phyloP scores from a whole-genome alignment of 2,329 filamentous ascomycete species.

The Fusarium penzigii region DNA sequence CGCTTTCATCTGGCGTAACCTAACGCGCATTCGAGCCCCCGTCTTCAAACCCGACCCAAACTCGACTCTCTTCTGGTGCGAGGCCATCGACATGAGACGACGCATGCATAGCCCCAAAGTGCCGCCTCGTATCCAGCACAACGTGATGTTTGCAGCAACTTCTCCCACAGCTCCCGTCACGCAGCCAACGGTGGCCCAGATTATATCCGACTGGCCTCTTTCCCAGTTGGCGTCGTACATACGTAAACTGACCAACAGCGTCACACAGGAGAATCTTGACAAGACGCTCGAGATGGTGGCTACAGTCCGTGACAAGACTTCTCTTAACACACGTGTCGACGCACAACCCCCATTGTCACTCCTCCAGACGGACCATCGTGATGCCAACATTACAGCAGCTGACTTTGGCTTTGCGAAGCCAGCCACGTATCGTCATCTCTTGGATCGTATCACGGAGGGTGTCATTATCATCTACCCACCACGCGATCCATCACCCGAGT shows the following conservation, averaged over 20 bases:
- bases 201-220: constrained; percentile 39
- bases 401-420: constrained; percentile 42
- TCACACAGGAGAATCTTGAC: constrained; percentile 34
- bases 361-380: constrained; percentile 39
- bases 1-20: constrained; percentile 43
- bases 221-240: constrained; percentile 38
- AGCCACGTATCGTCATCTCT: constrained; percentile 33
- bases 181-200: constrained; percentile 33
- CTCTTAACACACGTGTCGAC: constrained; percentile 36
- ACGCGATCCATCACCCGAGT: constrained; percentile 19
- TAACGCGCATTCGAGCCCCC: constrained; percentile 36
- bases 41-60: constrained; percentile 35
- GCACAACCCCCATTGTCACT: constrained; percentile 38
- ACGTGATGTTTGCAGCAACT: constrained; percentile 33
- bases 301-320: constrained; percentile 38
- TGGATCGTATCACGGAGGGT: constrained; percentile 32
- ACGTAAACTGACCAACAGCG: constrained; percentile 38
- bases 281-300: constrained; percentile 33
- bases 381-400: constrained; percentile 26
- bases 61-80: constrained; percentile 33
- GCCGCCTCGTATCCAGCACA: constrained; percentile 38
- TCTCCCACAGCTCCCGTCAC: constrained; percentile 28
- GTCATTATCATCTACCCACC: constrained; percentile 35
- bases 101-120: constrained; percentile 36
- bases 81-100: constrained; percentile 41